Evolutionary conservation across 306 rosid species (phyloP), one percentile per base, ranked within the genome.

Genomic region (Medicago arabica): DNA sequence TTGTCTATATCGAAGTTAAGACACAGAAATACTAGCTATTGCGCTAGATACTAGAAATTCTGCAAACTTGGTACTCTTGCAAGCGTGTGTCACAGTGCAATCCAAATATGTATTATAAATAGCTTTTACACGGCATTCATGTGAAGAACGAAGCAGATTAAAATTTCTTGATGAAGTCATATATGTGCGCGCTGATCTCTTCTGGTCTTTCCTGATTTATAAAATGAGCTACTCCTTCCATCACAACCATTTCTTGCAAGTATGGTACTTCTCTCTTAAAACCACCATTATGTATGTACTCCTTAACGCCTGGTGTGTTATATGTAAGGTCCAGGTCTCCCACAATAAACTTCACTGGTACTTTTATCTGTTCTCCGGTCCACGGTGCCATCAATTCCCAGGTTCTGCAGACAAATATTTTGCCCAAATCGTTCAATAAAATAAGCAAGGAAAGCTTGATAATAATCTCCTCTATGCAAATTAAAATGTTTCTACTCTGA

Each of bases 381-480:
- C 96, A 91, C 2, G 89, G 76, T 7, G 88, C 97, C 0, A 84
- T 89, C 38, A 91, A 84, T 77, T 91, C 97, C 97, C 97, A 91
- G 70, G 80, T 87, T 83, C 97, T 91, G 90, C 87, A 85, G 10
- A 62, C 50, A 85, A 46, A 74, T 23, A 49, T 36, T 55, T 76
- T 28, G 40, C 69, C 14, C 3, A 2, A 47, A 8, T 28, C 31
- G 25, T 57, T 54, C 36, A 62, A 6, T 72, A 41, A 72, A 63
- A 71, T 43, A 61, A 23, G 34, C 17, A 17, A 17, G 28, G 16
- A 71, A 69, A 60, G 17, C 64, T 58, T 21, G 12, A 74, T 57
- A 44, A 21, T 28, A 34, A 40, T 31, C 2, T 62, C 28, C 23
- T n/a, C 28, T 47, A 39, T 38, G 75, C 65, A 57, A 47, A 81